Evolutionary conservation across 305 asterid species (phyloP), one percentile per base, ranked within the genome.

Genomic region (Stenogyne calaminthoides): DNA sequence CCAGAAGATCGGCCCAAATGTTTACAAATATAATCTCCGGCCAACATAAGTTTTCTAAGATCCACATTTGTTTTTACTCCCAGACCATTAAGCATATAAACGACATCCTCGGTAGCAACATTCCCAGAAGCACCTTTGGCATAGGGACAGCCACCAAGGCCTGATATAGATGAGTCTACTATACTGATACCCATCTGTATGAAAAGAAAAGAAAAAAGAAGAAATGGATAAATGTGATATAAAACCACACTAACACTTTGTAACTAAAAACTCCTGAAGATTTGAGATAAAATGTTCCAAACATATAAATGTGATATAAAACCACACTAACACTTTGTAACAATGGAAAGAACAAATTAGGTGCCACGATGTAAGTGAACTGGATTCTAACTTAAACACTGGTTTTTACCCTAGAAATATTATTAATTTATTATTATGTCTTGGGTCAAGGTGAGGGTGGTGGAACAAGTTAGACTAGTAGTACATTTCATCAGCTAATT

Each of bases 51-150:
- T 78, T 87, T 89, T 44, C 72, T n/a, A 59, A 92, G 77, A 85
- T 92, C 93, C 34, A 92, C 92, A 65, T 84, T 79, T 60, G 96
- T 92, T 82, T 82, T 77, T 71, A 89, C 89, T 47, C 97, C 96
- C 55, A 92, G 59, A 47, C 96, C 97, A 67, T 89, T 80, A 11
- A 89, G 92, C 98, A 93, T 86, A 63, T 93, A 92, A 19, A 93
- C 86, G 10, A 93, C 98, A 61, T 93, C 98, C 86, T 93, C 98
- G 0, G 98, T 88, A 29, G 98, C 98, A 64, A 93, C 98, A 75
- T 93, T 93, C 63, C 98, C 96, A 0, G 97, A 76, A 69, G 98
- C 98, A 71, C 98, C 97, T 84, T 93, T 91, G 25, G 98, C 98
- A 70, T 91, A 93, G 2, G 98, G 97, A 72, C 95, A 93, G 67